Conservation (phyloP, 1,284 basidiomycete genomes). For the Fomes fomentarius region DNA sequence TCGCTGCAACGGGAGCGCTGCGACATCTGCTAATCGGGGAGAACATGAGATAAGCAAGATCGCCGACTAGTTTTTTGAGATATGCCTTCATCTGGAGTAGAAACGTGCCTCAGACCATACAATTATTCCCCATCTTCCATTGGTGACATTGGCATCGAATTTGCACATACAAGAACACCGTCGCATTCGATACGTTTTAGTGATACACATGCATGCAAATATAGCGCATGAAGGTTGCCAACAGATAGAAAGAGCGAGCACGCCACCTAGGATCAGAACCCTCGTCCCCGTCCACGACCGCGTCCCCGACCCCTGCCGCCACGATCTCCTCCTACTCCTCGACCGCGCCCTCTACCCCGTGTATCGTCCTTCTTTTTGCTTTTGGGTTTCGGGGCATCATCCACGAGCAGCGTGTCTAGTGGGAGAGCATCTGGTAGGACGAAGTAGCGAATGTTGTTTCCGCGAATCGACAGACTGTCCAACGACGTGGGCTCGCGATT, state of each 20-base stretch:
- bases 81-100: no score
- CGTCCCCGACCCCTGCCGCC: slow-evolving; percentile 48
- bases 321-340: slow-evolving; percentile 51
- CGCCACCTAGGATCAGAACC: slow-evolving; percentile 29
- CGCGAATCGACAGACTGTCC: slow-evolving; percentile 89
- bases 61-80: no score
- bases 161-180: no score
- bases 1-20: no score
- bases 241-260: neutral
- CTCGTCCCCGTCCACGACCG: slow-evolving; percentile 27
- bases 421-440: slow-evolving; percentile 96
- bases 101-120: no score
- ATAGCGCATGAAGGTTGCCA: neutral
- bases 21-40: no score
- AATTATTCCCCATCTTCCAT: no score
- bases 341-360: slow-evolving; percentile 66
- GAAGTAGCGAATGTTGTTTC: slow-evolving; percentile 94
- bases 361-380: slow-evolving; percentile 80
- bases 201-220: neutral
- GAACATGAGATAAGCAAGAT: no score
- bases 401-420: slow-evolving; percentile 94
- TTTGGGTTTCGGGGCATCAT: slow-evolving; percentile 97
- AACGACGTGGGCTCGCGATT: slow-evolving; percentile 85
- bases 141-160: no score
- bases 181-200: neutral